Evolutionary conservation across 1,284 basidiomycete genomes (phyloP).

Genomic region (Cerrena zonata): DNA sequence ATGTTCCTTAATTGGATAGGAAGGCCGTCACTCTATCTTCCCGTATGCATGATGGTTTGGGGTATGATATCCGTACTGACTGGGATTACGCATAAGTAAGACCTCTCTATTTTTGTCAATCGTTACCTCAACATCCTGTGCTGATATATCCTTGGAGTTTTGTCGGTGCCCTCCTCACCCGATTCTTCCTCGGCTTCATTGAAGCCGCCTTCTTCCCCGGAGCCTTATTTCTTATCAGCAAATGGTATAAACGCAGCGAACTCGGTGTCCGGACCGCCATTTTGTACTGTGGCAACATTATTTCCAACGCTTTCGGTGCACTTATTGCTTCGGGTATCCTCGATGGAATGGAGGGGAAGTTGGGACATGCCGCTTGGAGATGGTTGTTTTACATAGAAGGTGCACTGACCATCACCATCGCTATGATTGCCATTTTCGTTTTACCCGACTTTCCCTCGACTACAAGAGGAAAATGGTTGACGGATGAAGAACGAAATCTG

Average conservation of each 20-base stretch:
- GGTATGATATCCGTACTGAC: slow-evolving; percentile 61
- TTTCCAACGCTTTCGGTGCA: slow-evolving; percentile 80
- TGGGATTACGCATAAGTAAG: slow-evolving; percentile 54
- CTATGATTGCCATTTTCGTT: slow-evolving; percentile 56
- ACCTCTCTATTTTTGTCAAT: slow-evolving; percentile 1
- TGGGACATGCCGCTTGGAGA: slow-evolving; percentile 74
- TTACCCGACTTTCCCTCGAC: slow-evolving; percentile 74
- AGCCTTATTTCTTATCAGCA: slow-evolving; percentile 57
- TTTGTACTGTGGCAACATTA: slow-evolving; percentile 66
- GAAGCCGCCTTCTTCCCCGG: slow-evolving; percentile 77
- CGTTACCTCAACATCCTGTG: not conserved
- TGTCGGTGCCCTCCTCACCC: slow-evolving; percentile 59
- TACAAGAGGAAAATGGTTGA: slow-evolving; percentile 47
- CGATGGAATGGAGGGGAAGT: slow-evolving; percentile 60
- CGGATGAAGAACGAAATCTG: slow-evolving; percentile 55
- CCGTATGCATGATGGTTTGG: slow-evolving; percentile 68
- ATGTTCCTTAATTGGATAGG: slow-evolving; percentile 70
- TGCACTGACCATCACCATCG: slow-evolving; percentile 59
- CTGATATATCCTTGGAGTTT: slow-evolving; percentile 44
- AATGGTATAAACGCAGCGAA: slow-evolving; percentile 67
- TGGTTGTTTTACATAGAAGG: slow-evolving; percentile 79
- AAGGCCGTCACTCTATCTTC: slow-evolving; percentile 70
- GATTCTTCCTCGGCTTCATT: slow-evolving; percentile 70
- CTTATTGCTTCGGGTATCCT: slow-evolving; percentile 75
- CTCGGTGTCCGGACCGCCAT: slow-evolving; percentile 69